phyloP scores from a whole-genome alignment of 164 flowering plant species.

The Tetracentron sinense region DNA sequence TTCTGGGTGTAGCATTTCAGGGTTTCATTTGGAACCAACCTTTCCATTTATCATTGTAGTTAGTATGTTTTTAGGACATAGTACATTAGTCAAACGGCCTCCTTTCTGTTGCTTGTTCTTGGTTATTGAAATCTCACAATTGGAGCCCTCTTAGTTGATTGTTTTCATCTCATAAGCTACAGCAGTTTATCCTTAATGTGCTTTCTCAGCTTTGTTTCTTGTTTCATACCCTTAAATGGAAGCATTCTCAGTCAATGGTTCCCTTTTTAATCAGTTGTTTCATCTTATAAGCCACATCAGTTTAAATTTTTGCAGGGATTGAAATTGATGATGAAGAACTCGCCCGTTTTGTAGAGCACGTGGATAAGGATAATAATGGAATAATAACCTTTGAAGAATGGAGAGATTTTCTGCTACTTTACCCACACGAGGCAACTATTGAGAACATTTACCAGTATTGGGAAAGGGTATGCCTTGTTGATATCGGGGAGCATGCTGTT shows the following conservation, averaged over 20 bases:
- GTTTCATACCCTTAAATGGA: not conserved
- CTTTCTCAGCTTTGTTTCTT: not conserved
- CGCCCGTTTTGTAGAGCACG: conserved; percentile 88
- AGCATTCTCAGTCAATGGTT: not conserved
- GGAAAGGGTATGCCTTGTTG: conserved; percentile 94
- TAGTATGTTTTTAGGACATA: too few species aligned
- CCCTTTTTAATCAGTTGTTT: conserved; percentile 11
- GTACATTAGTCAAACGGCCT: not conserved
- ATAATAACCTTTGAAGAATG: conserved; percentile 97
- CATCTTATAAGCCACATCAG: conserved; percentile 59
- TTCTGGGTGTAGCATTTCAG: too few species aligned
- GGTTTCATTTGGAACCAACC: too few species aligned
- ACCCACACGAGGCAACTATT: conserved; percentile 94
- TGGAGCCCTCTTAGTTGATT: not conserved
- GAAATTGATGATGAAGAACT: conserved; percentile 91
- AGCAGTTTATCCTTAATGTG: not conserved
- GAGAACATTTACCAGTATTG: conserved; percentile 86
- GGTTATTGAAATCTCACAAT: too few species aligned
- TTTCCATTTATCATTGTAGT: not conserved
- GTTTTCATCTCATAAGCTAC: not conserved
- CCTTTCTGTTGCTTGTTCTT: not conserved
- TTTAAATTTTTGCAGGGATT: conserved; percentile 71
- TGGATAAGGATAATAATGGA: conserved; percentile 95
- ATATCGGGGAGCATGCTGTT: conserved; percentile 93
- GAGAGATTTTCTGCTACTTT: conserved; percentile 96